Evolutionary conservation across 768 basidiomycete genomes (phyloP), one percentile per base, ranked within the genome.

Genomic region (Collybia sordida): DNA sequence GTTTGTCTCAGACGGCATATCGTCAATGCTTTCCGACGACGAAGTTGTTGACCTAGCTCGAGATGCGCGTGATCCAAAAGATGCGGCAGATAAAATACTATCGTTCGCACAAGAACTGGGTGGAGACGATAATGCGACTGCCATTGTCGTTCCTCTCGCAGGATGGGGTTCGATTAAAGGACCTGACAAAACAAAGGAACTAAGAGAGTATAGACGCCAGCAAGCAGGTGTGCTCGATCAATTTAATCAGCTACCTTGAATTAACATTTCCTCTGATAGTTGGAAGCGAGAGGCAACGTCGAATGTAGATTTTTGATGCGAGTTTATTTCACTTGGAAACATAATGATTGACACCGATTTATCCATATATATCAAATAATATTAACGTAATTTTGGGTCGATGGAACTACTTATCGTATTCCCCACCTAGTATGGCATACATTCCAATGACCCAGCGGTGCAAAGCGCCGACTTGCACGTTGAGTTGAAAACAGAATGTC

Each of bases 41-140:
- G 97, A 99, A 70, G 87, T 99, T 52, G 83, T 91, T 25, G 97
- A 98, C 65, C 82, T 99, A 38, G 88, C 86, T 5, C 78, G 94
- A 43, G 75, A 75, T 39, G 82, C 87, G 6, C 64, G 70, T 7
- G 81, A 85, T 58, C 96, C 96, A 0, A 84, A 82, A 59, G 68
- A 70, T 24, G 95, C 93, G n/a, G 95, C 96, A 3, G 77, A 87
- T 24, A 77, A 79, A 12, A 93, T 98, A 37, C 70, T 98, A 5
- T 70, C 83, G 18, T 98, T 93, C 62, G 87, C 92, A 1, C 89
- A 98, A 68, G 91, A 94, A 52, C 69, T 94, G 40, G 86, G 86
- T 27, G 87, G 89, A 25, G 87, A 90, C 54, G 97, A 99, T 64
- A 99, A 99, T 64, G 83, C 88, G 35, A 97, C 93, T 1, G 90